Conservation (phyloP, 441 rosid species). For the Adansonia madagascariensis region DNA sequence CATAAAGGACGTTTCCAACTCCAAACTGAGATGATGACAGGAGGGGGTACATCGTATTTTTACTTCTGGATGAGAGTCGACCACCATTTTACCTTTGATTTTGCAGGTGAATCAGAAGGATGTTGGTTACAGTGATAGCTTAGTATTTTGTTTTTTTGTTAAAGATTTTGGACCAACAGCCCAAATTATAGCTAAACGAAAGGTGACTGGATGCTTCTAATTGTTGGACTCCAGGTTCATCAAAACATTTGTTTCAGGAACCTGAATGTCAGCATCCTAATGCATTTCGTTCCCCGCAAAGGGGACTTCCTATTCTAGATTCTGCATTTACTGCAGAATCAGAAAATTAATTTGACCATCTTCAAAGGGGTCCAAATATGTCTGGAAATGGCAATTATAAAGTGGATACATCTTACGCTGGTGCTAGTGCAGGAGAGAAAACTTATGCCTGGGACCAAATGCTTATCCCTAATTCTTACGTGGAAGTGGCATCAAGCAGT, state of each 20-base stretch:
- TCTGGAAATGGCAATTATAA: slow-evolving; percentile 11
- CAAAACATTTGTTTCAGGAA: slow-evolving; percentile 15
- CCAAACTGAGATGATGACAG: background rate
- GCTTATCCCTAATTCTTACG: background rate
- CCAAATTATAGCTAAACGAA: slow-evolving; percentile 43
- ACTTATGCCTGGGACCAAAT: slow-evolving; percentile 14
- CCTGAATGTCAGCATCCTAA: slow-evolving; percentile 24
- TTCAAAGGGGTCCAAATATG: slow-evolving; percentile 14
- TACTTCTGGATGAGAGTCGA: slow-evolving; percentile 5
- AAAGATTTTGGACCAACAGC: slow-evolving; percentile 61
- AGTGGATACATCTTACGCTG: slow-evolving; percentile 9
- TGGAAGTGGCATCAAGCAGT: slow-evolving; percentile 12
- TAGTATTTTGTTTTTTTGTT: slow-evolving; percentile 41
- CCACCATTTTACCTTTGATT: background rate
- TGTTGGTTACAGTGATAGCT: slow-evolving; percentile 44
- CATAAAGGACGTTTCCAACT: background rate
- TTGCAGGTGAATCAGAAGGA: slow-evolving; percentile 42
- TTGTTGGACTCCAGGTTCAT: slow-evolving; percentile 23
- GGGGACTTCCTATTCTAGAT: slow-evolving; percentile 4
- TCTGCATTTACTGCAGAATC: background rate
- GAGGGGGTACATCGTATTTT: background rate
- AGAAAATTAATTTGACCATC: slow-evolving; percentile 1
- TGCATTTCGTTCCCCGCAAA: slow-evolving; percentile 21
- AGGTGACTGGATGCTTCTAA: slow-evolving; percentile 37
- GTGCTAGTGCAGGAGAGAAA: slow-evolving; percentile 8